Conservation (phyloP, 1,139 yeast species). For the Debaryomyces subglobosus region DNA sequence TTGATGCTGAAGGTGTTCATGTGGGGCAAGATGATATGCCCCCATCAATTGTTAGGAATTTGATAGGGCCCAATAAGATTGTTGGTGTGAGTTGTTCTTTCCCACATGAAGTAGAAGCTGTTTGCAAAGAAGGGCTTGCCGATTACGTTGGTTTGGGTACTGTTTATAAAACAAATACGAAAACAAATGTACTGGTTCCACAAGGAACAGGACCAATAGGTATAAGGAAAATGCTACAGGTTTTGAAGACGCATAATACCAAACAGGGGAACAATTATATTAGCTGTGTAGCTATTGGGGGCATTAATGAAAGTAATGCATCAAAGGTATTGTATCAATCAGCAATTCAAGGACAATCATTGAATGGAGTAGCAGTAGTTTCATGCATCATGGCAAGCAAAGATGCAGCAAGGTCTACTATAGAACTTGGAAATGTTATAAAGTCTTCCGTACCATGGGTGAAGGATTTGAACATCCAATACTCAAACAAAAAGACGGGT, state of each 20-base stretch:
- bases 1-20: conserved; percentile 91
- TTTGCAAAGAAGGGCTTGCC: conserved; percentile 55
- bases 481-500: conserved; percentile 17
- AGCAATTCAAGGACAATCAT: conserved; percentile 44
- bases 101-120: conserved; percentile 58
- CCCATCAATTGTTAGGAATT: conserved; percentile 56
- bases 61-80: conserved; percentile 74
- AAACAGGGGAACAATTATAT: conserved; percentile 29
- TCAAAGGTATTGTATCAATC: conserved; percentile 58
- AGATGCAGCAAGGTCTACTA: conserved; percentile 61
- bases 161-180: conserved; percentile 74
- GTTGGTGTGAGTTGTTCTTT: conserved; percentile 78
- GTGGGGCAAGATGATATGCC: conserved; percentile 94
- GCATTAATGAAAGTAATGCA: conserved; percentile 69
- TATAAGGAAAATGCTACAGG: conserved; percentile 54
- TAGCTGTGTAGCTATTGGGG: conserved; percentile 83
- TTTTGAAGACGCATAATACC: conserved; percentile 40
- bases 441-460: conserved; percentile 15
- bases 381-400: conserved; percentile 78
- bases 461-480: conserved; percentile 5
- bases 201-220: conserved; percentile 68
- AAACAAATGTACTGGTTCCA: conserved; percentile 51
- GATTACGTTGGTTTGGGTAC: conserved; percentile 92
- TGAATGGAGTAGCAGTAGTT: conserved; percentile 86
- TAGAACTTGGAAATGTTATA: conserved; percentile 25